Conservation (phyloP, 2,329 filamentous ascomycete species). For the Calonectria hawksworthii region DNA sequence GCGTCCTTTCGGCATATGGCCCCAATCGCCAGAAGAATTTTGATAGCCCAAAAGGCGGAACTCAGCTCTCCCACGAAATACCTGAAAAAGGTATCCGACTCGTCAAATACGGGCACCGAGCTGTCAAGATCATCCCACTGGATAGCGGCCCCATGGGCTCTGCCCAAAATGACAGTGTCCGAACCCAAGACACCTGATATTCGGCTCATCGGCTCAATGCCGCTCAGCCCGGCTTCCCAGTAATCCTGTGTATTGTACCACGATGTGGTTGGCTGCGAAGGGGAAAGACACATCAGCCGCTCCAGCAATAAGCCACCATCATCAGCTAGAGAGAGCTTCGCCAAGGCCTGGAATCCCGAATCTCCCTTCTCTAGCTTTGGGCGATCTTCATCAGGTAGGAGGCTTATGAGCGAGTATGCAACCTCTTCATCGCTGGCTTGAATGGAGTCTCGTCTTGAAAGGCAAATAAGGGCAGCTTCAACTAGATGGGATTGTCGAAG, state of each 20-base stretch:
- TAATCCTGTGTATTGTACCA: conserved; percentile 59
- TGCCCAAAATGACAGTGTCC: conserved; percentile 57
- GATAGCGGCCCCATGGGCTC: conserved; percentile 52
- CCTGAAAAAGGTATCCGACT: neutral
- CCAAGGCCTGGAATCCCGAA: conserved; percentile 61
- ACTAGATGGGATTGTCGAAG: conserved; percentile 58
- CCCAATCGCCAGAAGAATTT: neutral
- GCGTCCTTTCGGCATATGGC: neutral
- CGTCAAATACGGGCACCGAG: neutral
- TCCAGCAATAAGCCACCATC: conserved; percentile 60
- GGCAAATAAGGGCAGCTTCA: conserved; percentile 47
- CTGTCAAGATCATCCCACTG: conserved; percentile 53
- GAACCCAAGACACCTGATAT: conserved; percentile 57
- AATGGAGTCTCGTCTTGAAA: conserved; percentile 53
- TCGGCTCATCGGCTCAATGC: conserved; percentile 57
- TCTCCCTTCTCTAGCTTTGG: conserved; percentile 55
- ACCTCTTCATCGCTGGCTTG: conserved; percentile 56
- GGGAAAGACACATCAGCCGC: conserved; percentile 59
- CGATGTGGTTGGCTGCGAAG: conserved; percentile 45
- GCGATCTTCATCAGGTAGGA: conserved; percentile 52
- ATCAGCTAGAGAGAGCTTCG: conserved; percentile 60
- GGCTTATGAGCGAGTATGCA: conserved; percentile 62
- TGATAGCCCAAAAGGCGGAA: neutral
- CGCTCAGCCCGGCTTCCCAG: conserved; percentile 58
- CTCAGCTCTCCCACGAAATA: neutral